A percentile compares a stretch with the other conserved stretches of the same genome.
phyloP scores from a whole-genome alignment of 305 asterid species.

The Fraxinus floribunda region DNA sequence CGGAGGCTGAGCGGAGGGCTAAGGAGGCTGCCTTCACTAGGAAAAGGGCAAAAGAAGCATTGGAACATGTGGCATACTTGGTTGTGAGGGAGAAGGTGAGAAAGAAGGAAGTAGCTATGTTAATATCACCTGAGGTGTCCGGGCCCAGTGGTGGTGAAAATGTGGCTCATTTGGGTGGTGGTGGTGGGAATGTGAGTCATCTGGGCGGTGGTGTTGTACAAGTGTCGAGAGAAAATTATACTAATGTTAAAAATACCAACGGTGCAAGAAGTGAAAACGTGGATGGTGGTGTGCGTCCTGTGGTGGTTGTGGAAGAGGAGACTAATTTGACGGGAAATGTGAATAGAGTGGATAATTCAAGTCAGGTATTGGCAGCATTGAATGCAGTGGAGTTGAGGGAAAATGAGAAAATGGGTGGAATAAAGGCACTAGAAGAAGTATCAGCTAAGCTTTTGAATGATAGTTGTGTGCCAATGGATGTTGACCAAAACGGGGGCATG shows the following conservation, averaged over 20 bases:
- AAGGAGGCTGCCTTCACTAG: conserved; percentile 67
- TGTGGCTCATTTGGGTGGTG: conserved; percentile 5
- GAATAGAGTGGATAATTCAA: conserved; percentile 43
- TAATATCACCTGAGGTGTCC: background rate
- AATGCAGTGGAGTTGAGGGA: conserved; percentile 63
- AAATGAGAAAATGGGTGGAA: conserved; percentile 29
- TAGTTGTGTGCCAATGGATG: conserved; percentile 40
- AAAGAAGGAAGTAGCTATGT: conserved; percentile 33
- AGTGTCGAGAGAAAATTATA: conserved; percentile 22
- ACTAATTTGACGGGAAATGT: conserved; percentile 8
- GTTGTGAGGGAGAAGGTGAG: conserved; percentile 51
- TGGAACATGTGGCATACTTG: conserved; percentile 56
- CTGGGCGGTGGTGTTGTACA: background rate
- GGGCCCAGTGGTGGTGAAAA: conserved; percentile 1
- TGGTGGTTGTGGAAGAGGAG: conserved; percentile 27
- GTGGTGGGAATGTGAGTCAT: conserved; percentile 12
- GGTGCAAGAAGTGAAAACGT: conserved; percentile 24
- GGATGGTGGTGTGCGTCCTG: conserved; percentile 23
- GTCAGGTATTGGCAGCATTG: conserved; percentile 54
- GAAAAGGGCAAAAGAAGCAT: conserved; percentile 72
- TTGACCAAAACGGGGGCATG: conserved; percentile 32
- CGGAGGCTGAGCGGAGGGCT: conserved; percentile 69
- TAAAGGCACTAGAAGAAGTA: conserved; percentile 16
- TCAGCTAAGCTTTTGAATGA: conserved; percentile 13
- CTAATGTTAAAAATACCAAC: conserved; percentile 21